phyloP scores from a whole-genome alignment of 2,329 filamentous ascomycete genomes.

The Fusarium beomiforme region DNA sequence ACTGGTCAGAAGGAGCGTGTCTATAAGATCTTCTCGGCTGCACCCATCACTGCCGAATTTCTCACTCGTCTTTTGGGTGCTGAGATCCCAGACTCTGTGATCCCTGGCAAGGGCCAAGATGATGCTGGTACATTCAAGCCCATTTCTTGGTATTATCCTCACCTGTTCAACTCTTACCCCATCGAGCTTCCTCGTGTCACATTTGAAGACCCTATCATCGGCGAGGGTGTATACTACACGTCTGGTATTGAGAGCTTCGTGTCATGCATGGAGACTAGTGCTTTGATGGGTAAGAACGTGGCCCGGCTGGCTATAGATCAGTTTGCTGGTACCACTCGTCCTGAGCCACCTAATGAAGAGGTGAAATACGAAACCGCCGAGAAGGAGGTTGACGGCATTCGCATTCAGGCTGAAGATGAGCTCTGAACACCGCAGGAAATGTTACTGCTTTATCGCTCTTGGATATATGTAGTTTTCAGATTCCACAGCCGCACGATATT shows the following conservation, averaged over 20 bases:
- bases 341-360: slow-evolving; percentile 3
- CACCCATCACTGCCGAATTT: slow-evolving; percentile 62
- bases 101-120: slow-evolving; percentile 43
- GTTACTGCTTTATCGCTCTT: neutral
- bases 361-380: neutral
- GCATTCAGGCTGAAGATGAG: slow-evolving; percentile 20
- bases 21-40: slow-evolving; percentile 73
- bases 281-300: slow-evolving; percentile 89
- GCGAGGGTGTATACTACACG: slow-evolving; percentile 74
- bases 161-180: slow-evolving; percentile 87
- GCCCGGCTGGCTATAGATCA: slow-evolving; percentile 76
- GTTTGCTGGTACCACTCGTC: slow-evolving; percentile 47
- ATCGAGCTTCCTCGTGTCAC: slow-evolving; percentile 84
- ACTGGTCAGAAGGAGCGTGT: slow-evolving; percentile 64
- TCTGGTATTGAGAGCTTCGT: slow-evolving; percentile 91
- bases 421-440: slow-evolving; percentile 18
- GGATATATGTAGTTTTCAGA: neutral
- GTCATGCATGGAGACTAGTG: slow-evolving; percentile 96
- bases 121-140: slow-evolving; percentile 52
- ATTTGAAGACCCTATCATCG: slow-evolving; percentile 83
- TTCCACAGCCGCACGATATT: neutral
- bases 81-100: slow-evolving; percentile 56
- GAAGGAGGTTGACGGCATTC: slow-evolving; percentile 12
- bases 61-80: slow-evolving; percentile 63
- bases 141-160: slow-evolving; percentile 81